A percentile compares a stretch with the other conserved stretches of the same genome.
These are phyloP conservation scores for Spizellomyces punctatus DNA, from an alignment of 192 early-diverging fungal genomes.

Conservation along the genomic window DNA sequence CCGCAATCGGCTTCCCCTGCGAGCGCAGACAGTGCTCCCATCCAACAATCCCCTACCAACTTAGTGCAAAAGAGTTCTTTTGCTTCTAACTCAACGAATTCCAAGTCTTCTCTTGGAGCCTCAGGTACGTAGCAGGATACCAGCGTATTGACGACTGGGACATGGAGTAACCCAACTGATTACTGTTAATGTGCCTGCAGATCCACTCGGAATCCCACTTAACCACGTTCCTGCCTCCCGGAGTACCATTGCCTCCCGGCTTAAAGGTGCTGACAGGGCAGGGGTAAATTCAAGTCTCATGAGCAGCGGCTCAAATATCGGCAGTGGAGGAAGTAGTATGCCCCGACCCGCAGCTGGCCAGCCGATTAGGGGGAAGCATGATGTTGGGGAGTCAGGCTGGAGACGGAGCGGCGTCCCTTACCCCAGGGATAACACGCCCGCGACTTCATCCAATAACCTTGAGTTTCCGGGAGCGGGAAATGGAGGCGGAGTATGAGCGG, in stretches of 20 bases:
- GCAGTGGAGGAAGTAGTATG: not conserved
- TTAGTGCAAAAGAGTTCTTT: not conserved
- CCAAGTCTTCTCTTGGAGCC: not conserved
- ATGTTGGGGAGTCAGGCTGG: not conserved
- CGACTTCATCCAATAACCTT: constrained; percentile 47
- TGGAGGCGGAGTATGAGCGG: constrained; percentile 36
- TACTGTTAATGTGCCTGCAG: not conserved
- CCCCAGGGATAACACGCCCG: not conserved
- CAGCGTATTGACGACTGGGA: not conserved
- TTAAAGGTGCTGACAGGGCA: not conserved
- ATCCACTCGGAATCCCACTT: not conserved
- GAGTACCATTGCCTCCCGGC: not conserved
- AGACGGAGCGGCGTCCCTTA: not conserved
- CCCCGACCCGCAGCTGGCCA: not conserved
- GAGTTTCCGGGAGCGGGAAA: constrained; percentile 33
- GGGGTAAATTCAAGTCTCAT: not conserved
- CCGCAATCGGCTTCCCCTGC: too few relatives aligned
- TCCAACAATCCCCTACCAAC: too few relatives aligned
- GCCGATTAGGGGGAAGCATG: not conserved
- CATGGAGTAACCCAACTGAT: too few relatives aligned
- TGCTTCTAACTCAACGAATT: not conserved
- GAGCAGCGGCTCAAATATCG: not conserved
- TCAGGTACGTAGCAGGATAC: not conserved
- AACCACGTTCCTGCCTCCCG: not conserved
- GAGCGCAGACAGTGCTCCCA: too few relatives aligned